phyloP scores from a whole-genome alignment of 2,329 filamentous ascomycete species.

The Talaromyces sp. region DNA sequence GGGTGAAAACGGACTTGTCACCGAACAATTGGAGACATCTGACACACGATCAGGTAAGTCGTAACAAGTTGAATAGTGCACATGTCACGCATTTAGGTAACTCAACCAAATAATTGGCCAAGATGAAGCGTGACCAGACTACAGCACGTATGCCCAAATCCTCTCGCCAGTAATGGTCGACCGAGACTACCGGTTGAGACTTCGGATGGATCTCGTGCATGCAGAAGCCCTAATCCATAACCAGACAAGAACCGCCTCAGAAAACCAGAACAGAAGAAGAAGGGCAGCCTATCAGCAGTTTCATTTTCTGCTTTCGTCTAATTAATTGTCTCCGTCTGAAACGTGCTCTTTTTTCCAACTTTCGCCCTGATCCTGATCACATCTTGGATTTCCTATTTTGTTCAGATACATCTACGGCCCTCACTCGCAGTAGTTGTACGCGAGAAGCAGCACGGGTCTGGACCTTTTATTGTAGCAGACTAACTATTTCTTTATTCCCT shows the following conservation, averaged over 20 bases:
- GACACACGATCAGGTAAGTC: background rate
- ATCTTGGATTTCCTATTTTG: constrained; percentile 9
- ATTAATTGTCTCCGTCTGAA: background rate
- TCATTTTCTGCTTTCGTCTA: background rate
- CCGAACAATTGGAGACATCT: background rate
- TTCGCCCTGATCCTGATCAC: background rate
- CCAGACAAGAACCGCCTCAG: background rate
- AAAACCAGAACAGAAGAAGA: background rate
- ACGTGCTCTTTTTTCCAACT: background rate
- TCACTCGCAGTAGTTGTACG: background rate
- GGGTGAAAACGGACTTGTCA: background rate
- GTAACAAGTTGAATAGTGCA: background rate
- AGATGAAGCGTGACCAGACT: background rate
- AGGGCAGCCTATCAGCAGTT: constrained; percentile 17
- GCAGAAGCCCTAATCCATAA: constrained; percentile 6
- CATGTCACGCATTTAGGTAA: background rate
- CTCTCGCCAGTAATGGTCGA: constrained; percentile 18
- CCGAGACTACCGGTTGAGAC: background rate
- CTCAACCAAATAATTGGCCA: background rate
- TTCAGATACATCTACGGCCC: constrained; percentile 1
- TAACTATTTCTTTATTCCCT: background rate
- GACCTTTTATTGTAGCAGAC: background rate
- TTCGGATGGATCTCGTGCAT: constrained; percentile 13
- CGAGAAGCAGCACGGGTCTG: background rate
- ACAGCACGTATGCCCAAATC: constrained; percentile 30